These are phyloP conservation scores for Diutina mesorugosa DNA, from an alignment of 1,139 yeast genomes.

Conservation along the genomic window DNA sequence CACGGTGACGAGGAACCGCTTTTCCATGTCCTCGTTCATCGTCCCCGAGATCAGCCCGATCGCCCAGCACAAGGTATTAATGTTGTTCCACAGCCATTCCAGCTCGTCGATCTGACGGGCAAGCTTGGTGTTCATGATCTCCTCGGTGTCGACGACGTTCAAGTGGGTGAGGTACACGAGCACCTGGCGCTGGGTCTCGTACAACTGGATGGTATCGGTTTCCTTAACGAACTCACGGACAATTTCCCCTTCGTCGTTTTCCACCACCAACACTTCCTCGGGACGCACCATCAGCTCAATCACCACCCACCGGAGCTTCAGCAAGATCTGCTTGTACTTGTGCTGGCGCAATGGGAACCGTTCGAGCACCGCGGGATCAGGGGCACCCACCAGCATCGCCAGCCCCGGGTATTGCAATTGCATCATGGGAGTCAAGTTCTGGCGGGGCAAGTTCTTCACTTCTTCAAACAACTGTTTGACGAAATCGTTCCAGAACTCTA, in stretches of 20 bases:
- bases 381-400: conserved; percentile 56
- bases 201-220: conserved; percentile 89
- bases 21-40: conserved; percentile 97
- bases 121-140: conserved; percentile 83
- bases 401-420: conserved; percentile 48
- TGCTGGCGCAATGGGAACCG: conserved; percentile 80
- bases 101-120: conserved; percentile 89
- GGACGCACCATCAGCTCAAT: conserved; percentile 98
- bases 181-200: conserved; percentile 92
- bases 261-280: conserved; percentile 92
- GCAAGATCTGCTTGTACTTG: conserved; percentile 59
- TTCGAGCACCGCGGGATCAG: conserved; percentile 67
- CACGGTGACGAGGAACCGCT: conserved; percentile 82
- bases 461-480: conserved; percentile 76
- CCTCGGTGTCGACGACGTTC: conserved; percentile 88
- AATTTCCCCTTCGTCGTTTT: conserved; percentile 97
- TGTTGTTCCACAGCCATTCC: conserved; percentile 99
- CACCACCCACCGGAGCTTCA: conserved; percentile 76
- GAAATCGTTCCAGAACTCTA: conserved; percentile 86
- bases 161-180: conserved; percentile 90
- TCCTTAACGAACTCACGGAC: conserved; percentile 96
- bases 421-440: conserved; percentile 62
- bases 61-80: conserved; percentile 97
- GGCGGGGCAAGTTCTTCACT: conserved; percentile 66
- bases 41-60: conserved; percentile 98